Evolutionary conservation across 2,329 filamentous ascomycete species (phyloP), one percentile per base, ranked within the genome.

Genomic region (Sclerotinia nivalis): DNA sequence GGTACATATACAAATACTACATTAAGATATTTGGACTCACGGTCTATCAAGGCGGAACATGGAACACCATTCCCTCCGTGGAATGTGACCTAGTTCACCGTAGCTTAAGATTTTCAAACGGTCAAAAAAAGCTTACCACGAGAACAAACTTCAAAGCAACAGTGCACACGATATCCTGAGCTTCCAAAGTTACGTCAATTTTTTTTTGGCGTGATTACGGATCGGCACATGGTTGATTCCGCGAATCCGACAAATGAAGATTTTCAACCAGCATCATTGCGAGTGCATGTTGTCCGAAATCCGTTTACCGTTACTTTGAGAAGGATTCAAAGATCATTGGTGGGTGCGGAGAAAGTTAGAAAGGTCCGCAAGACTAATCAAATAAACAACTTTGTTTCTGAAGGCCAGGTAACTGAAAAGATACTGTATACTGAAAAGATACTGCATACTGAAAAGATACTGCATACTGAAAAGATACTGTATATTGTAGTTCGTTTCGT

Each of bases 171-270:
- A 37, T 25, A 34, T 5, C 18, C 25, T 6, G 20, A 20, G 43
- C 7, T 60, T 60, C 22, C 45, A 43, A 12, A 20, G 31, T 69
- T 25, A 55, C 15, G 59, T 65, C 13, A 34, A n/a, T 20, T 37
- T 43, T 45, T 34, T 56, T 69, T 49, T 59, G 40, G 49, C 28
- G 47, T 64, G 49, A 65, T 55, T 55, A 47, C 28, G 50, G 59
- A 56, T 65, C 59, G 59, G 67, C 15, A 40, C 60, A 69, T 65
- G 67, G 59, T 50, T 69, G 50, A 56, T 31, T 65, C 67, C 67
- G 50, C 15, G 43, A 49, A 49, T 56, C 66, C 55, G 18, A 45
- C 25, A 22, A 47, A 61, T 20, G 40, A 13, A 47, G 59, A 61
- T 47, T 61, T 59, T 13, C n/a, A 60, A 60, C 15, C 28, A 8